These are phyloP conservation scores for Hyphodiscus hymeniophilus DNA, from an alignment of 495 filamentous ascomycete species.

Conservation along the genomic window DNA sequence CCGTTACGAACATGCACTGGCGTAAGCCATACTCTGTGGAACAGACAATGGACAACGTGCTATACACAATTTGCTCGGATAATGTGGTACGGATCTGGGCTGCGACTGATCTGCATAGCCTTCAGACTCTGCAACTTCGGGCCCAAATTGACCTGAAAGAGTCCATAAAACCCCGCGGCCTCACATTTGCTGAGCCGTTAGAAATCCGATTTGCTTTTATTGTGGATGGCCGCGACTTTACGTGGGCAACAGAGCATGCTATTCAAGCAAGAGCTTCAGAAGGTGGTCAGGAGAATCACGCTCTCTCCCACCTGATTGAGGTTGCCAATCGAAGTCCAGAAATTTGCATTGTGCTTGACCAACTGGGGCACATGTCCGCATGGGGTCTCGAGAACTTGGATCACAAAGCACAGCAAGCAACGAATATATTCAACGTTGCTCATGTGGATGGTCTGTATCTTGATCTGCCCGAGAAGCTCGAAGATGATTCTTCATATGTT, in stretches of 20 bases:
- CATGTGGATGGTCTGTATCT: conserved; percentile 61
- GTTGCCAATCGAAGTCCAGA: conserved; percentile 82
- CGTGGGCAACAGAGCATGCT: conserved; percentile 64
- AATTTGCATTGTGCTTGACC: conserved; percentile 79
- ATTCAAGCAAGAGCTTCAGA: conserved; percentile 46
- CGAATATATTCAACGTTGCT: conserved; percentile 80
- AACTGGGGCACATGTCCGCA: conserved; percentile 78
- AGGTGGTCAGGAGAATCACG: conserved; percentile 55
- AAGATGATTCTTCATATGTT: conserved; percentile 45
- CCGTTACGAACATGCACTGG: conserved; percentile 82
- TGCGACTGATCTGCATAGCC: conserved; percentile 61
- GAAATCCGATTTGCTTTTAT: conserved; percentile 67
- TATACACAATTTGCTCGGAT: conserved; percentile 92
- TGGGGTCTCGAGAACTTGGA: conserved; percentile 92
- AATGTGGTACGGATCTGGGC: conserved; percentile 79
- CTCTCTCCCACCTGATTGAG: conserved; percentile 76
- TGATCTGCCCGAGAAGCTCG: conserved; percentile 46
- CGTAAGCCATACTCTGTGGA: conserved; percentile 64
- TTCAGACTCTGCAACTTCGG: conserved; percentile 71
- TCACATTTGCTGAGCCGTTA: conserved; percentile 25
- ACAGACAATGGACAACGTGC: conserved; percentile 74
- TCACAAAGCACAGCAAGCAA: conserved; percentile 55
- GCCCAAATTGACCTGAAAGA: conserved; percentile 69
- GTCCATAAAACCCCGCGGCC: conserved; percentile 56
- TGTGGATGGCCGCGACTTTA: conserved; percentile 76